These are phyloP conservation scores for Durusdinium trenchii DNA, from an alignment of 73 alveolate species.

Conservation along the genomic window DNA sequence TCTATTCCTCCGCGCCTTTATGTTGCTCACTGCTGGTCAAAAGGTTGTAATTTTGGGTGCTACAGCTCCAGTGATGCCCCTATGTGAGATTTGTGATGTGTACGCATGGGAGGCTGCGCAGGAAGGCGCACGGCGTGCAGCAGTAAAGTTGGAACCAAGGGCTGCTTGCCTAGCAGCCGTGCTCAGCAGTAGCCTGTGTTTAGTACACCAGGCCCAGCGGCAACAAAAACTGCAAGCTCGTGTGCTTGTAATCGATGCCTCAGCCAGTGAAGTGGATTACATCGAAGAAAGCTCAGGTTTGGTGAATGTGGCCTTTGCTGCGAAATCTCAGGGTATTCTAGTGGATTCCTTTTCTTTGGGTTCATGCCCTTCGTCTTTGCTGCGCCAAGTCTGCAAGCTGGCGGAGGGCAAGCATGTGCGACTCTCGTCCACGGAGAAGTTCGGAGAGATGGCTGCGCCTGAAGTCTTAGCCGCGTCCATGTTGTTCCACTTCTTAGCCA, in stretches of 20 bases:
- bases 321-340: slow-evolving; percentile 4
- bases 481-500: slow-evolving; percentile 60
- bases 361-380: slow-evolving; percentile 38
- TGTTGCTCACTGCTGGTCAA: slow-evolving; percentile 23
- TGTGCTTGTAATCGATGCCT: slow-evolving; percentile 32
- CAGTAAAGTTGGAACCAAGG: not conserved
- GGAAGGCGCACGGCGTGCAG: slow-evolving; percentile 10
- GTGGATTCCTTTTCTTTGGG: slow-evolving; percentile 63
- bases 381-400: slow-evolving; percentile 56
- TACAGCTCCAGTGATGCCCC: not conserved
- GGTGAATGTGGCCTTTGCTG: slow-evolving; percentile 75
- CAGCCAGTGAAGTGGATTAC: slow-evolving; percentile 53
- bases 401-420: slow-evolving; percentile 38
- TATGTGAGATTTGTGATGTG: slow-evolving; percentile 32
- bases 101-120: slow-evolving; percentile 29
- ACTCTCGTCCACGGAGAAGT: not conserved
- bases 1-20: slow-evolving; percentile 57
- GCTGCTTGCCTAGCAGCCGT: not conserved
- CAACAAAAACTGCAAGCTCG: slow-evolving; percentile 31
- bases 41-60: not conserved
- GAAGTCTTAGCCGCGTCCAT: slow-evolving; percentile 49
- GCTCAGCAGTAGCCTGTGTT: slow-evolving; percentile 43
- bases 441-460: slow-evolving; percentile 14
- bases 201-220: slow-evolving; percentile 12
- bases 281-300: not conserved